Percentiles rank a stretch among this genome's conserved stretches.
Evolutionary conservation across 2,329 filamentous ascomycete species (phyloP).

Genomic region (Monilinia polystroma): DNA sequence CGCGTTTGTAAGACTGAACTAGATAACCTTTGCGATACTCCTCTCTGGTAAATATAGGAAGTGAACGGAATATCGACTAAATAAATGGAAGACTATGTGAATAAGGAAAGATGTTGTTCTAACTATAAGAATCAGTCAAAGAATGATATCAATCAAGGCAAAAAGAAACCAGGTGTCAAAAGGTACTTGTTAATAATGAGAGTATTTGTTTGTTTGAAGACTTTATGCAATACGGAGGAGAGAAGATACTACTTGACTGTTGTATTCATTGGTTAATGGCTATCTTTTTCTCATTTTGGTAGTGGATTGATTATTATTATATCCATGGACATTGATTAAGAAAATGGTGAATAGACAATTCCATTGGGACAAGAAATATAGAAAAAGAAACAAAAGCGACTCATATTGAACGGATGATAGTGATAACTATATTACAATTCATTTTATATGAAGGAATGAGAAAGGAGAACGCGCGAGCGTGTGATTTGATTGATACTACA

Average conservation of each 20-base stretch:
- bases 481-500: no score
- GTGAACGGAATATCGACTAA: background rate
- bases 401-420: background rate
- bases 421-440: no score
- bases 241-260: background rate
- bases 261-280: no score
- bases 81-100: background rate
- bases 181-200: background rate
- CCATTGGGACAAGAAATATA: no score
- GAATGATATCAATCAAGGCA: background rate
- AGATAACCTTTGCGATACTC: background rate
- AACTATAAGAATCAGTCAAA: background rate
- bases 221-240: background rate
- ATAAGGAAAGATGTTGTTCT: background rate
- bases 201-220: background rate
- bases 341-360: background rate
- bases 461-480: no score
- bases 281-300: no score
- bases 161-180: background rate
- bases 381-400: no score
- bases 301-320: no score
- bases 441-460: no score
- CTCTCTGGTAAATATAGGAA: background rate
- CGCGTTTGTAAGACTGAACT: background rate
- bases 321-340: background rate